Evolutionary conservation across 345 rosid species (phyloP).

Genomic region (Luvunga scandens): DNA sequence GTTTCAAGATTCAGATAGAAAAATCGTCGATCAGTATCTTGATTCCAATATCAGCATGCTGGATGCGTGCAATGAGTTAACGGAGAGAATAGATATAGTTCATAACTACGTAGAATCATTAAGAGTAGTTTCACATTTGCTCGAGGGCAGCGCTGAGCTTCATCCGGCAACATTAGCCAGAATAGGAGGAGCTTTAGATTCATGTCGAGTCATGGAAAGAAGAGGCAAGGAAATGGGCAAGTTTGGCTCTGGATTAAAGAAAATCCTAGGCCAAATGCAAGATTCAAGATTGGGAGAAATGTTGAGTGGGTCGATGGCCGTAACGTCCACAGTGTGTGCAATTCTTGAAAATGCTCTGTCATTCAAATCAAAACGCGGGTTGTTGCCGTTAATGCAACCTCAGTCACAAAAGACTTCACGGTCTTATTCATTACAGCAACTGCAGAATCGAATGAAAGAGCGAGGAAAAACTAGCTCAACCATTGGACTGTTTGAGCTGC

Average conservation of each 20-base stretch:
- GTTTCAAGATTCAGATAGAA: neutral
- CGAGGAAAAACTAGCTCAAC: neutral
- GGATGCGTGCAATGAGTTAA: conserved; percentile 1
- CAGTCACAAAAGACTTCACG: neutral
- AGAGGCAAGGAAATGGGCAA: neutral
- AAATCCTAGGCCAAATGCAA: neutral
- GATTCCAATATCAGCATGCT: conserved; percentile 7
- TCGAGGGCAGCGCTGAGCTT: neutral
- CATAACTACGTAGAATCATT: conserved; percentile 6
- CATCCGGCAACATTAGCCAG: conserved; percentile 3
- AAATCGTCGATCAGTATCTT: neutral
- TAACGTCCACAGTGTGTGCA: neutral
- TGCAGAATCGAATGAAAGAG: neutral
- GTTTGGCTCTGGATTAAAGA: neutral
- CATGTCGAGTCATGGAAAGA: conserved; percentile 1
- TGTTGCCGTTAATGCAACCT: neutral
- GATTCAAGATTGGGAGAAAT: conserved; percentile 6
- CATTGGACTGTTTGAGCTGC: conserved; percentile 1
- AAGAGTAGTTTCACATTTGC: conserved; percentile 3
- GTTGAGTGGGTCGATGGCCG: conserved; percentile 5
- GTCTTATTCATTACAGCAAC: conserved; percentile 3
- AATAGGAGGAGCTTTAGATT: neutral
- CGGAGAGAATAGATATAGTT: neutral
- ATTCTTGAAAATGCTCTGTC: conserved; percentile 10
- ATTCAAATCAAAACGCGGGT: conserved; percentile 6